Percentiles rank a stretch among this genome's conserved stretches.
Evolutionary conservation across 1,284 basidiomycete species (phyloP).

Genomic region (Cryptococcus amylolentus): DNA sequence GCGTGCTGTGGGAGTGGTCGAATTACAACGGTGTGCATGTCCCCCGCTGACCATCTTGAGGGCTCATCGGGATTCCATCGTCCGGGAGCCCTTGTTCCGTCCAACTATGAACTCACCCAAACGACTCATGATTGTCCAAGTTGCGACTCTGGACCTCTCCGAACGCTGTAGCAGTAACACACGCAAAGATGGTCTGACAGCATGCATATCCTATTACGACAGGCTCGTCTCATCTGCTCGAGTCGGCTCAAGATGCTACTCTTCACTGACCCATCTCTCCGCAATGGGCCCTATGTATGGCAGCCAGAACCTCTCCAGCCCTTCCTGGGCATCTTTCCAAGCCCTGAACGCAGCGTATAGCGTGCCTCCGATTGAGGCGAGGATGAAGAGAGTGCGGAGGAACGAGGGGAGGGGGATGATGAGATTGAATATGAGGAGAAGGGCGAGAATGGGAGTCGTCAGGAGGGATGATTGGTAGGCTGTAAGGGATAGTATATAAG

Average conservation of each 20-base stretch:
- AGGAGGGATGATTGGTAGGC: slow-evolving; percentile 76
- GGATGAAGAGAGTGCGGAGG: slow-evolving; percentile 31
- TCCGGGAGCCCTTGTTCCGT: no score
- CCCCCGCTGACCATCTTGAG: no score
- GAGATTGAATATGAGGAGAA: slow-evolving; percentile 62
- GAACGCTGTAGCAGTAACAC: no score
- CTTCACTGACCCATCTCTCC: slow-evolving; percentile 69
- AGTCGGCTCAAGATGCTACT: slow-evolving; percentile 48
- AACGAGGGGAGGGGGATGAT: slow-evolving; percentile 53
- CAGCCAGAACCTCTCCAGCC: slow-evolving; percentile 60
- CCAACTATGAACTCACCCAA: no score
- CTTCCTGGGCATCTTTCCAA: slow-evolving; percentile 62
- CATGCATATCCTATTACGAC: no score
- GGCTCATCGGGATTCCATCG: no score
- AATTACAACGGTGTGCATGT: no score
- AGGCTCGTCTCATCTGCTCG: no score
- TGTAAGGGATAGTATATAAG: background rate
- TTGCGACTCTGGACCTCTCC: no score
- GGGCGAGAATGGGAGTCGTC: slow-evolving; percentile 63
- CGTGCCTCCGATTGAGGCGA: slow-evolving; percentile 28
- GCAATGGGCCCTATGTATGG: slow-evolving; percentile 67
- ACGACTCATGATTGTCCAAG: no score
- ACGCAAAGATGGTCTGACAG: no score
- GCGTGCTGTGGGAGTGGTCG: no score
- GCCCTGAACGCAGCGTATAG: slow-evolving; percentile 54